Percentiles rank a stretch among this genome's conserved stretches.
Evolutionary conservation across 371 early-diverging fungal genomes (phyloP).

Genomic region (Vairimorpha ceranae): DNA sequence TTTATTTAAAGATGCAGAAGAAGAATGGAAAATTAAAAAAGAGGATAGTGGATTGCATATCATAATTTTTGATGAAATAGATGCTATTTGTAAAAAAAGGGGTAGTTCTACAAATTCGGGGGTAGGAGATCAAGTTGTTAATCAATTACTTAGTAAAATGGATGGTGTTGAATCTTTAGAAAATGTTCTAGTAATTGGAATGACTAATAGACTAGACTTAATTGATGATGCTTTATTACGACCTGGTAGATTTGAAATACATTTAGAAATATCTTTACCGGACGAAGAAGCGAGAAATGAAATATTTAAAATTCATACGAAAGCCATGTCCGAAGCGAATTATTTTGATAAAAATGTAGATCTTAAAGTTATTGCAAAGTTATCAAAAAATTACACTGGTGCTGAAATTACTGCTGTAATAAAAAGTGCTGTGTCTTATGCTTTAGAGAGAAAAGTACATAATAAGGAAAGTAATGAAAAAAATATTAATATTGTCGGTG

Average conservation of each 20-base stretch:
- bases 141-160: constrained; percentile 88
- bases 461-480: constrained; percentile 18
- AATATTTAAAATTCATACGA: constrained; percentile 76
- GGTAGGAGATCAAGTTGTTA: constrained; percentile 94
- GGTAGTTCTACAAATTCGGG: constrained; percentile 85
- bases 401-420: constrained; percentile 96
- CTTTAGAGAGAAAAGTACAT: constrained; percentile 91
- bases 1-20: constrained; percentile 89
- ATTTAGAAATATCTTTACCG: constrained; percentile 66
- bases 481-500: constrained; percentile 69
- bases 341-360: constrained; percentile 79
- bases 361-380: constrained; percentile 73
- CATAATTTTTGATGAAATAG: constrained; percentile 98
- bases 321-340: constrained; percentile 74
- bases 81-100: constrained; percentile 97
- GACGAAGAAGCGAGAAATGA: constrained; percentile 70
- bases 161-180: constrained; percentile 62
- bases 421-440: constrained; percentile 93
- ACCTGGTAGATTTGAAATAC: constrained; percentile 66
- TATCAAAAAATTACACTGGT: constrained; percentile 97
- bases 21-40: constrained; percentile 79
- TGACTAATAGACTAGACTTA: constrained; percentile 64
- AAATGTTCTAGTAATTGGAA: constrained; percentile 64
- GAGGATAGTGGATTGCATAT: constrained; percentile 87
- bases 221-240: constrained; percentile 63